phyloP scores from a whole-genome alignment of 441 rosid species.

The Erodium texanum region DNA sequence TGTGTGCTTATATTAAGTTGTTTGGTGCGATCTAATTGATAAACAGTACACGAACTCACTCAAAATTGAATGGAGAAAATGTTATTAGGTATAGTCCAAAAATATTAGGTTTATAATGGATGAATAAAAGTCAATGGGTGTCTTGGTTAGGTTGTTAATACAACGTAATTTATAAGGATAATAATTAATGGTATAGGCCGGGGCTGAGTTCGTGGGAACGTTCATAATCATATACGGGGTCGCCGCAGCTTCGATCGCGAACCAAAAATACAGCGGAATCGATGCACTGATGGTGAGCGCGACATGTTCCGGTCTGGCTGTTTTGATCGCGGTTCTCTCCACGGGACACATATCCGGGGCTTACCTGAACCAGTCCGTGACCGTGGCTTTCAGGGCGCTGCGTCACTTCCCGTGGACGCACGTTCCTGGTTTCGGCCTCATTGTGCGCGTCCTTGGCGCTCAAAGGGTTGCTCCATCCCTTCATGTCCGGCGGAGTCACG shows the following conservation, averaged over 20 bases:
- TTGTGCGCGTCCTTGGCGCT: conserved; percentile 86
- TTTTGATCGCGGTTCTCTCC: conserved; percentile 74
- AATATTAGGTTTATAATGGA: no score
- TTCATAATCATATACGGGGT: conserved; percentile 84
- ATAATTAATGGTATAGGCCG: conserved; percentile 36
- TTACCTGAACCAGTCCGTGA: conserved; percentile 79
- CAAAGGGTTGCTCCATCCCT: conserved; percentile 73
- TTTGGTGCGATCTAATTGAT: no score
- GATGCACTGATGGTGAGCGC: conserved; percentile 84
- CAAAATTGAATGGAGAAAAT: no score
- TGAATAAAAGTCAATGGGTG: no score
- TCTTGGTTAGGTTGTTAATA: no score
- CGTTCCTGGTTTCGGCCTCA: conserved; percentile 77
- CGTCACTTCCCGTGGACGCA: conserved; percentile 90
- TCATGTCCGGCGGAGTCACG: conserved; percentile 87
- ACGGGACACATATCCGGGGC: conserved; percentile 97
- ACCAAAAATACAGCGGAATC: conserved; percentile 60
- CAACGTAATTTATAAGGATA: not conserved
- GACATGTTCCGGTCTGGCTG: conserved; percentile 80
- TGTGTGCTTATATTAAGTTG: no score
- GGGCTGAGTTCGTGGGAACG: conserved; percentile 93
- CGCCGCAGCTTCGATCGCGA: conserved; percentile 80
- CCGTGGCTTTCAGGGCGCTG: conserved; percentile 73
- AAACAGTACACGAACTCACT: no score
- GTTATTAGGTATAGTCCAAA: no score